phyloP scores from a whole-genome alignment of 2,329 filamentous ascomycete species.

The Achaetomium macrosporum region DNA sequence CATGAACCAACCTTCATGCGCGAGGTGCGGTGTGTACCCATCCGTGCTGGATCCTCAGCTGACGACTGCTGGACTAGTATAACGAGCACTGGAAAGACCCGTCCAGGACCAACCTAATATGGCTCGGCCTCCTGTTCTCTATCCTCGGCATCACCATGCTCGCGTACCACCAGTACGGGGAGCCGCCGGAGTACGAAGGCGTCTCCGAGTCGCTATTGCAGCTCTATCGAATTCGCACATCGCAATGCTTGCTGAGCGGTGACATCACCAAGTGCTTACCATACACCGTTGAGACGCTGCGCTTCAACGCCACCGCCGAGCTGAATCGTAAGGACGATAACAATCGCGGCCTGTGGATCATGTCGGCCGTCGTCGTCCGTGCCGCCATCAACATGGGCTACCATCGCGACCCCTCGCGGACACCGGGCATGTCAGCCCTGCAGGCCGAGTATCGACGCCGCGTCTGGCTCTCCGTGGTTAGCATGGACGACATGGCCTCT shows the following conservation, averaged over 20 bases:
- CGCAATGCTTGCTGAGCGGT: conserved; percentile 46
- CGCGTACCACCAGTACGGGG: conserved; percentile 47
- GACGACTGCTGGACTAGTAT: conserved; percentile 32
- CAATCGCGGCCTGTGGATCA: conserved; percentile 45
- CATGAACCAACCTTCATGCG: conserved; percentile 46
- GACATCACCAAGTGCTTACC: conserved; percentile 46
- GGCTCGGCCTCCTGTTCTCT: conserved; percentile 47
- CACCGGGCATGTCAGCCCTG: conserved; percentile 36
- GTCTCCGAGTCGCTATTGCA: conserved; percentile 43
- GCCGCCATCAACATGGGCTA: conserved; percentile 50
- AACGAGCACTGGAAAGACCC: conserved; percentile 45
- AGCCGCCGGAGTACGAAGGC: conserved; percentile 46
- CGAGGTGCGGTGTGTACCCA: conserved; percentile 20
- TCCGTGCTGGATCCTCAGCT: background rate
- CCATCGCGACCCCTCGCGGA: conserved; percentile 39
- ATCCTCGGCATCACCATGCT: conserved; percentile 50
- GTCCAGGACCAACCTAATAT: conserved; percentile 42
- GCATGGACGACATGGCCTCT: conserved; percentile 47
- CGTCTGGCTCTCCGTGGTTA: conserved; percentile 40
- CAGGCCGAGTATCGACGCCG: conserved; percentile 40
- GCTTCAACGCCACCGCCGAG: conserved; percentile 47
- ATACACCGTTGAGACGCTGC: conserved; percentile 47
- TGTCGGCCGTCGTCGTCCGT: conserved; percentile 45
- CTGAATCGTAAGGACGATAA: conserved; percentile 46
- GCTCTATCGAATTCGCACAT: conserved; percentile 43